Base-by-base conservation (phyloP, 768 basidiomycete species). In the Tephrocybe sp. region DNA sequence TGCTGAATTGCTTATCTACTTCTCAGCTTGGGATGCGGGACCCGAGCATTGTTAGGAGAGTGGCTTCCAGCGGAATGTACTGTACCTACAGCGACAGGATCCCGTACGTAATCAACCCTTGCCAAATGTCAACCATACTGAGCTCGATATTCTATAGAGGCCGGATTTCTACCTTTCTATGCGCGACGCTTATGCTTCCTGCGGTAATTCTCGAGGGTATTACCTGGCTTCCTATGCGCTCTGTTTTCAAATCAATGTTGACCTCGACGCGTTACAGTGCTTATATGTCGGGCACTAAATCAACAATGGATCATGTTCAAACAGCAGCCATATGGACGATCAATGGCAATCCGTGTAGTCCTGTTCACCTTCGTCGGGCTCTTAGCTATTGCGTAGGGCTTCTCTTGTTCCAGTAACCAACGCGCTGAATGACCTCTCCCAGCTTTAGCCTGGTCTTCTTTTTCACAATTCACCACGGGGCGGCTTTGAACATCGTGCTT, bases 391-490 rank as follows among this genome's bases (percentile, higher is more conserved):
- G 34, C 36, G 62, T 64, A 45, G 41, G 62, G 54, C 12, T 3
- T 24, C 10, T 41, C 15, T 6, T 15, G 2, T 13, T 12, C n/a
- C 3, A 2, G 21, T n/a, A n/a, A n/a, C n/a, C n/a, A n/a, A n/a
- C 13, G 2, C 29, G 24, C 19, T 15, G 7, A 27, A 34, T 41
- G 24, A 52, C 25, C 38, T 18, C 29, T 22, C 16, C 16, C 42
- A 64, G 62, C n/a, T 34, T 63, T 4, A 61, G 62, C 42, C 45
- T 47, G 10, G 27, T 64, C 27, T 57, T 64, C 45, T 61, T 64
- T 29, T 60, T 64, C 47, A 53, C 44, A 19, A 39, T 53, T 11
- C 36, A 48, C 24, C 62, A 60, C 22, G 62, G 58, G 13, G 43
- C 57, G 4, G 54, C 27, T 4, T n/a, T 64, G 22, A 61, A 64